Conservation (phyloP, 2,329 filamentous ascomycete species). For the Colletotrichum musicola region DNA sequence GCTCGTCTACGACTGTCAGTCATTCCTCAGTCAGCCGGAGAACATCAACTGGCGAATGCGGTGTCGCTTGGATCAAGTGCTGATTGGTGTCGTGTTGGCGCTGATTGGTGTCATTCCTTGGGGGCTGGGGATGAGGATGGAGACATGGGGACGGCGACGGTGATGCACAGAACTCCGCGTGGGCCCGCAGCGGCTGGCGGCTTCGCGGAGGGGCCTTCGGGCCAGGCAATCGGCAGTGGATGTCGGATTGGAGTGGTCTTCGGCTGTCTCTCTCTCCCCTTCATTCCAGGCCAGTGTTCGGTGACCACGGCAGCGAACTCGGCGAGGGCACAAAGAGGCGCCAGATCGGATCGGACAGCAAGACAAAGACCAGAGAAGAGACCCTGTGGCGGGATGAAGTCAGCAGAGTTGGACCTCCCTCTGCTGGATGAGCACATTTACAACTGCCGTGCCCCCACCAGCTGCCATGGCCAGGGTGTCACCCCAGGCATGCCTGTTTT, state of each 20-base stretch:
- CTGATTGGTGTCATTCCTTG: slow-evolving; percentile 11
- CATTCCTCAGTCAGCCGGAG: slow-evolving; percentile 13
- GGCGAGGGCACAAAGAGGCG: too few relatives aligned
- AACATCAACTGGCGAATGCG: neutral
- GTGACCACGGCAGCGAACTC: too few relatives aligned
- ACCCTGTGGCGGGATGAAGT: neutral
- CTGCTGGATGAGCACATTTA: neutral
- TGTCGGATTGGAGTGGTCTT: slow-evolving; percentile 14
- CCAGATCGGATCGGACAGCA: too few relatives aligned
- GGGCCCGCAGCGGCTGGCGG: neutral
- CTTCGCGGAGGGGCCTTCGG: slow-evolving; percentile 5
- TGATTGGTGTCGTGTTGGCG: slow-evolving; percentile 14
- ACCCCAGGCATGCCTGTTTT: slow-evolving; percentile 18
- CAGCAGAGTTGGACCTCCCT: neutral
- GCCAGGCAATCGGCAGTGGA: slow-evolving; percentile 29
- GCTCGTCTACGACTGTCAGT: neutral
- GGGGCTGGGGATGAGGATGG: neutral
- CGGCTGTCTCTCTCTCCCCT: slow-evolving; percentile 19
- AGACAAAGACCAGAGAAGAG: neutral
- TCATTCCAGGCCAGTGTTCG: too few relatives aligned
- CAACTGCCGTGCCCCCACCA: slow-evolving; percentile 37
- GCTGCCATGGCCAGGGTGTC: slow-evolving; percentile 16
- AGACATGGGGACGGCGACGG: neutral
- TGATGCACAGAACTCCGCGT: neutral
- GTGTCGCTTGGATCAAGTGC: neutral